Base-by-base conservation (phyloP, 345 rosid genomes). In the Salix dunnii region DNA sequence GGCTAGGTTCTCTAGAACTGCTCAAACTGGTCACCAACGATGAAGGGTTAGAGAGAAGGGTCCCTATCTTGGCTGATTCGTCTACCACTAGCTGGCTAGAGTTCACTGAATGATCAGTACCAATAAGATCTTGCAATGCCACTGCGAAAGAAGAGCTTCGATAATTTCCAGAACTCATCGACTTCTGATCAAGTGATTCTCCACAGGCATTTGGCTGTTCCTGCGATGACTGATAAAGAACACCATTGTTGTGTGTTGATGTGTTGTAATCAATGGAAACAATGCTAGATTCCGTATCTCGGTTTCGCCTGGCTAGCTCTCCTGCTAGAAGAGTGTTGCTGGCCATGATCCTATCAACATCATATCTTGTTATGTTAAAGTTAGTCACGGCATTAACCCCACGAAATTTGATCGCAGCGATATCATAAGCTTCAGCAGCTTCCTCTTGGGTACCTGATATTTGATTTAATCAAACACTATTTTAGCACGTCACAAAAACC, bases 401-500 rank as follows among this genome's bases (percentile, higher is more conserved):
- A 0, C 97, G 91, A 73, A 91, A 91, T 86, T 91, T 91, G 49
- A 91, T 90, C 0, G 97, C 97, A 11, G 97, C 97, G 3, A 91
- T 60, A 71, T 91, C 97, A 64, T 91, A 91, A 30, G 97, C 92
- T 76, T 91, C 97, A 1, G 97, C 97, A 14, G 97, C 97, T 84
- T 91, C 97, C 84, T 91, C 97, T 79, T 91, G 97, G 20, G 97
- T 90, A 77, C 94, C 94, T 90, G 79, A 27, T 38, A 68, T 60
- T 70, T 31, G 63, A 7, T 55, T 77, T 20, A 1, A 48, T 1
- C 8, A 33, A 27, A 66, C 46, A 77, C 36, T 27, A 42, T 38
- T 5, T 11, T 2, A 31, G 49, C 27, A 23, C 69, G 28, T 63
- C 11, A 63, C 2, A 18, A 68, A 3, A 30, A 3, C 2, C 0